phyloP scores from a whole-genome alignment of 768 basidiomycete genomes.

The Phallus indusiatus region DNA sequence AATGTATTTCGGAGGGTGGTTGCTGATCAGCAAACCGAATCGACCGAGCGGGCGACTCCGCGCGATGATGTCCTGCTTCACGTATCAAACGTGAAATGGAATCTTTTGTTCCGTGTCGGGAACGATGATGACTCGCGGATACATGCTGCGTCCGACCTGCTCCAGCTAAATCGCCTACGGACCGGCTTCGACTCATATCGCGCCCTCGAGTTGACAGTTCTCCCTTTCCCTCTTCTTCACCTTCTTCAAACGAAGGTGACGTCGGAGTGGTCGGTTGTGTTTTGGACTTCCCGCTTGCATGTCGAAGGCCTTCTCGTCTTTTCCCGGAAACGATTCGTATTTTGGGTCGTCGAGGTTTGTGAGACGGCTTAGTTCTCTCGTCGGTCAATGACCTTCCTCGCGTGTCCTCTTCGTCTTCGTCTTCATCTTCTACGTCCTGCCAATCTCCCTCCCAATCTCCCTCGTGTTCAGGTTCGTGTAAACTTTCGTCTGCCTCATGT shows the following conservation, averaged over 20 bases:
- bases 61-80: conserved; percentile 19
- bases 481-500: conserved; percentile 17
- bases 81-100: conserved; percentile 9
- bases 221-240: neutral
- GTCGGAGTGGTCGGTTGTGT: neutral
- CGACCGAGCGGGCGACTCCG: conserved; percentile 36
- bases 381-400: conserved; percentile 9
- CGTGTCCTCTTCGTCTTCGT: conserved; percentile 4
- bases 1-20: neutral
- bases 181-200: neutral
- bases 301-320: conserved; percentile 10
- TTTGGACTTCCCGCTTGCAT: neutral
- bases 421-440: conserved; percentile 13
- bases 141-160: conserved; percentile 10
- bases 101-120: conserved; percentile 15
- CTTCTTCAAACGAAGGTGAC: neutral
- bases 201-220: neutral
- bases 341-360: conserved; percentile 10
- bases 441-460: conserved; percentile 14
- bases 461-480: conserved; percentile 15
- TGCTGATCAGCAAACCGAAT: conserved; percentile 33
- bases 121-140: neutral
- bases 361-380: conserved; percentile 38
- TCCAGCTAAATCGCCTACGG: conserved; percentile 7
- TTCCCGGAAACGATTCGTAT: conserved; percentile 17